Evolutionary conservation across 1,139 yeast species (phyloP).

Genomic region (Geotrichum fermentans): DNA sequence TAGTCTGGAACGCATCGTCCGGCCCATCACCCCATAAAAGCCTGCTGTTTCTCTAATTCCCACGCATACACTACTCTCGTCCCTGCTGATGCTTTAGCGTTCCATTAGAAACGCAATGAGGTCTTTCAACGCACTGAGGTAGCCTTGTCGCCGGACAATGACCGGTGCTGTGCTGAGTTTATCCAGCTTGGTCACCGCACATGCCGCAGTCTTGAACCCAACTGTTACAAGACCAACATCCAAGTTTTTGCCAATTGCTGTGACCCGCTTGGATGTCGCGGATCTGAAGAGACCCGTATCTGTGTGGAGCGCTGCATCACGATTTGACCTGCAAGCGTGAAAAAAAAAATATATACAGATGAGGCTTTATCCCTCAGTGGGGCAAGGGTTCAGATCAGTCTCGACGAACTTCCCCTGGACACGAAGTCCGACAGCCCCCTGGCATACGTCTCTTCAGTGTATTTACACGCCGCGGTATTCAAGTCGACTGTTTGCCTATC

Average conservation of each 20-base stretch:
- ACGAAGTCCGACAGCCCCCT: too few species aligned
- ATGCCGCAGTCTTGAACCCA: conserved; percentile 21
- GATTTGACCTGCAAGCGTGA: too few species aligned
- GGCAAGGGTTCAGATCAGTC: too few species aligned
- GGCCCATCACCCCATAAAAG: conserved; percentile 7
- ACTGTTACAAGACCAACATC: conserved; percentile 12
- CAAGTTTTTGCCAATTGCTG: conserved; percentile 16
- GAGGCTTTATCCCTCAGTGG: too few species aligned
- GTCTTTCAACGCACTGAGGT: conserved; percentile 27
- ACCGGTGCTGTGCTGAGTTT: conserved; percentile 30
- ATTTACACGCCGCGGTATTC: too few species aligned
- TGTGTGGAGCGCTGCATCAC: too few species aligned
- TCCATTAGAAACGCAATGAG: conserved; percentile 19
- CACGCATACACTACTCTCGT: conserved; percentile 18
- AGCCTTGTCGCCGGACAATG: conserved; percentile 30
- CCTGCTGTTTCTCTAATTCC: conserved; percentile 22
- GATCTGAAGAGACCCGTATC: conserved; percentile 3
- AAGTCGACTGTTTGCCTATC: too few species aligned
- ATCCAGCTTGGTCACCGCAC: conserved; percentile 18
- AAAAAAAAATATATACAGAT: too few species aligned
- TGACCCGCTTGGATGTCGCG: neutral
- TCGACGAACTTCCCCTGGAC: too few species aligned
- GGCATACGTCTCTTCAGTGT: too few species aligned
- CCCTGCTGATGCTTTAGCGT: conserved; percentile 7
- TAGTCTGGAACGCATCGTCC: conserved; percentile 7